These are phyloP conservation scores for Aspergillus cavernicola DNA, from an alignment of 495 filamentous ascomycete genomes.

Conservation along the genomic window DNA sequence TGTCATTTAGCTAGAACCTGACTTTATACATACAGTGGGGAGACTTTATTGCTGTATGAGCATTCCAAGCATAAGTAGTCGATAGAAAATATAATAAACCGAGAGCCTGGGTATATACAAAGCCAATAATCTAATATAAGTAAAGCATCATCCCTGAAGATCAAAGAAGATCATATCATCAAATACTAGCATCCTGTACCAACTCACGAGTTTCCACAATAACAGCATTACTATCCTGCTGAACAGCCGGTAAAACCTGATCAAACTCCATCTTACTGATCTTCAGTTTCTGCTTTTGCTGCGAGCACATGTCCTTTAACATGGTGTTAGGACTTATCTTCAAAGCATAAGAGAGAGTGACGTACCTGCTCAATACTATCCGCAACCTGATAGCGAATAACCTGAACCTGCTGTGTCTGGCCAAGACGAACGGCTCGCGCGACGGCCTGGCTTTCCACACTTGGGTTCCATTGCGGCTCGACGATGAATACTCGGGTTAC, in stretches of 20 bases:
- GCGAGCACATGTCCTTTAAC: constrained; percentile 14
- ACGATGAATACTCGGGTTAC: constrained; percentile 47
- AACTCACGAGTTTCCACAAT: not conserved
- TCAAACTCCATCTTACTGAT: constrained; percentile 5
- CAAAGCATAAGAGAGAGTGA: not conserved
- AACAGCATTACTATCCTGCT: not conserved
- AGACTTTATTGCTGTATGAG: too few relatives aligned
- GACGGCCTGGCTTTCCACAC: constrained; percentile 49
- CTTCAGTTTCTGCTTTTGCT: constrained; percentile 14
- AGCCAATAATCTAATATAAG: too few relatives aligned
- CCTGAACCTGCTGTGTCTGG: constrained; percentile 39
- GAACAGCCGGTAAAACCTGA: not conserved
- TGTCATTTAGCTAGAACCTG: too few relatives aligned
- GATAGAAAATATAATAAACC: too few relatives aligned
- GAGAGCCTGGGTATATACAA: too few relatives aligned
- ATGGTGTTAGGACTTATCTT: not conserved
- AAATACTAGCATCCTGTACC: too few relatives aligned
- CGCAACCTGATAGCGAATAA: constrained; percentile 43
- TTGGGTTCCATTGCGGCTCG: constrained; percentile 56
- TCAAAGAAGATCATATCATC: too few relatives aligned
- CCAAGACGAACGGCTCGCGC: constrained; percentile 35
- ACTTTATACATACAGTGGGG: too few relatives aligned
- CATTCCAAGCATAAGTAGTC: too few relatives aligned
- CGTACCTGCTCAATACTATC: constrained; percentile 42
- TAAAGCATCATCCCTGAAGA: too few relatives aligned